Evolutionary conservation across 2,329 filamentous ascomycete genomes (phyloP), one percentile per base, ranked within the genome.

Genomic region (Didymella lethalis): DNA sequence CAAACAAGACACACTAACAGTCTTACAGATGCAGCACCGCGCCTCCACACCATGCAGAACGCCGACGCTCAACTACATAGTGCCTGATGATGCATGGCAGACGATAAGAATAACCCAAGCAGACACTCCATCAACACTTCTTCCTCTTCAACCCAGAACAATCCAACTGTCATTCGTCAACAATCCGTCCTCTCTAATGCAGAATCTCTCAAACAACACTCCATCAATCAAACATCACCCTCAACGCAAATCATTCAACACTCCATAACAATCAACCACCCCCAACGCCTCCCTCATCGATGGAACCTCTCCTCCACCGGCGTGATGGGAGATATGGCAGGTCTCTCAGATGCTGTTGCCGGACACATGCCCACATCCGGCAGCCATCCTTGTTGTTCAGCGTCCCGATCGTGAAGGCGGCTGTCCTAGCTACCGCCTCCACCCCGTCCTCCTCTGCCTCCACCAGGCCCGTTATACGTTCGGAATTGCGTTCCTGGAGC

Each of bases 401-500:
- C 28, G n/a, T 10, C 3, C 44, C 34, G 11, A 26, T 16, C 6
- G 2, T 20, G 23, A 38, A 10, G 26, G 41, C 46, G 56, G 50
- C 7, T 11, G 29, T 56, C 40, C 57, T 64, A 74, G 26, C 60
- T 58, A 18, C 69, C 69, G 14, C 71, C 66, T n/a, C 68, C 68
- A 11, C 71, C 66, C 11, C 70, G 57, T 48, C 68, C 65, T 48
- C 68, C 65, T 40, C 61, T 54, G 29, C 68, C 64, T 12, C 47
- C 48, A 14, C 63, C 66, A 18, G 74, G 74, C 2, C 72, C 74
- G 14, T 72, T 70, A 25, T 76, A 76, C 16, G 62, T 68, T 12
- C 73, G 60, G 36, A 76, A 76, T 40, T 76, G 70, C 2, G 73
- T 75, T 7, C 73, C 74, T 14, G 73, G 73, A 0, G 72, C 67